These are phyloP conservation scores for Pholiota adiposa DNA, from an alignment of 1,284 basidiomycete genomes.

Conservation along the genomic window DNA sequence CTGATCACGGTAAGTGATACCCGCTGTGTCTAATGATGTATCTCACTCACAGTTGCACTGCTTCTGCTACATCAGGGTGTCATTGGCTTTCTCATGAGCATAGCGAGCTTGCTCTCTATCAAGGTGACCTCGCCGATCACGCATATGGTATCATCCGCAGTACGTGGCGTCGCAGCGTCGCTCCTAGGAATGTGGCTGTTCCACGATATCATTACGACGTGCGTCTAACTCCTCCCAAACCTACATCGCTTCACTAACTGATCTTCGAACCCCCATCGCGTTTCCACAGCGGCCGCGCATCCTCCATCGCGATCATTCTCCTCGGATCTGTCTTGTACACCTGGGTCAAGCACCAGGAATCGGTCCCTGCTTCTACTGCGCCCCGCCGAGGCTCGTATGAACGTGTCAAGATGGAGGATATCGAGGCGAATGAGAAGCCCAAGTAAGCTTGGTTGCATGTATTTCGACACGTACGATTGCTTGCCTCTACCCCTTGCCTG, in stretches of 20 bases:
- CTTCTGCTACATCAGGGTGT: too few species aligned
- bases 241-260: too few species aligned
- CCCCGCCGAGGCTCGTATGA: slow-evolving; percentile 36
- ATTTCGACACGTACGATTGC: background rate
- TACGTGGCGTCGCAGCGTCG: slow-evolving; percentile 81
- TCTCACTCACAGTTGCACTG: slow-evolving; percentile 3
- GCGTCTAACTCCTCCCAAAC: slow-evolving; percentile 32
- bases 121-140: slow-evolving; percentile 92
- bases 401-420: slow-evolving; percentile 44
- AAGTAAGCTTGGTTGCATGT: slow-evolving; percentile 2
- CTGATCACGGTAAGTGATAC: slow-evolving; percentile 64
- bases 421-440: slow-evolving; percentile 37
- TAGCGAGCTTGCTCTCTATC: slow-evolving; percentile 87
- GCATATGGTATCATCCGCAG: slow-evolving; percentile 89
- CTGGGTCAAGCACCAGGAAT: slow-evolving; percentile 81
- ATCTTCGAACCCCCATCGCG: slow-evolving; percentile 2
- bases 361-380: slow-evolving; percentile 35
- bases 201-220: slow-evolving; percentile 75
- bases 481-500: background rate
- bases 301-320: slow-evolving; percentile 81
- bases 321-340: slow-evolving; percentile 86
- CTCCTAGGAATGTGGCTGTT: slow-evolving; percentile 79
- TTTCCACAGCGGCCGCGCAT: slow-evolving; percentile 71
- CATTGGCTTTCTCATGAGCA: slow-evolving; percentile 87
- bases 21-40: background rate